Percentiles rank a stretch among this genome's conserved stretches.
These are phyloP conservation scores for Pyracantha coccinea DNA, from an alignment of 331 rosid genomes.

Conservation along the genomic window DNA sequence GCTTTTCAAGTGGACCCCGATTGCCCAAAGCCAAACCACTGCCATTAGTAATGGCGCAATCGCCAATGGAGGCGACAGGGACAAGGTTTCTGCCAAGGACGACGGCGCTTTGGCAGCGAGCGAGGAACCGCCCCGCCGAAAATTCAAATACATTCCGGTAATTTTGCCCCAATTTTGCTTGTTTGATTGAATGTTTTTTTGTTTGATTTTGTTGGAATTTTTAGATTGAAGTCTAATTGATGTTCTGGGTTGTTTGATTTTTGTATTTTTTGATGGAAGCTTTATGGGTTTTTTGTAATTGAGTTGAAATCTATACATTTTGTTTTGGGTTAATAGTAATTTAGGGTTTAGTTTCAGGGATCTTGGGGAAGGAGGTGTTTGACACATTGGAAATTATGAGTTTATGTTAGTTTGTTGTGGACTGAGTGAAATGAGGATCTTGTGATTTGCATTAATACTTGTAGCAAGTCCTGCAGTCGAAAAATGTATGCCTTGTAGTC, in stretches of 20 bases:
- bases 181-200: not conserved
- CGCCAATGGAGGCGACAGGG: constrained; percentile 19
- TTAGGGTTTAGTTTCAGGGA: constrained; percentile 24
- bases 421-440: not conserved
- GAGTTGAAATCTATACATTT: not conserved
- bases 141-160: constrained; percentile 95
- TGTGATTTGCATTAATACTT: not conserved
- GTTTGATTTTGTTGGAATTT: not conserved
- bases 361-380: not conserved
- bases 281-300: not conserved
- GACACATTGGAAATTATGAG: not conserved
- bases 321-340: not conserved
- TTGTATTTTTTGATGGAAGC: not conserved
- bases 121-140: constrained; percentile 81
- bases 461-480: not conserved
- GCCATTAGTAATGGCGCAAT: not conserved
- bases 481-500: not conserved
- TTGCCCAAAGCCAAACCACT: constrained; percentile 58
- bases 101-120: constrained; percentile 8
- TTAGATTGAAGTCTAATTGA: not conserved
- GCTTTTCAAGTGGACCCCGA: constrained; percentile 90
- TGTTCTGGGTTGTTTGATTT: not conserved
- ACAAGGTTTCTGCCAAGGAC: constrained; percentile 17
- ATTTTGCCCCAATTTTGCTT: not conserved
- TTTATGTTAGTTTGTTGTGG: not conserved